Base-by-base conservation (phyloP, 2,329 filamentous ascomycete genomes). In the Neofusicoccum cordaticola region DNA sequence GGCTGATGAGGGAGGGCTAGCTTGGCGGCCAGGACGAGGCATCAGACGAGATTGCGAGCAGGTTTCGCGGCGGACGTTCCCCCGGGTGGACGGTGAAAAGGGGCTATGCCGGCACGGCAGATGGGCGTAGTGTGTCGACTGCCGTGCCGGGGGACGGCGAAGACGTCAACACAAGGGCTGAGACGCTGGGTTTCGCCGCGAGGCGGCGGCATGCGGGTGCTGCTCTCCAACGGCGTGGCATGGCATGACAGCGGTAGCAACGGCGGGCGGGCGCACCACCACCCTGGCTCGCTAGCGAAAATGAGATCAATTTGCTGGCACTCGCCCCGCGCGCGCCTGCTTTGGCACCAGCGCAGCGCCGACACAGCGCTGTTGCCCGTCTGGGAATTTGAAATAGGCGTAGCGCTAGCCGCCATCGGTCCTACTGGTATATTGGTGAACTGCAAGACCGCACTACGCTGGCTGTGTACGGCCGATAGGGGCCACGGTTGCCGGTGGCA, bases 1-100 rank as follows among this genome's bases (percentile, higher is more conserved):
- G 83, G 69, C 82, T 91, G 71, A 88, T 93, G 69, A 84, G 86
- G 80, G 39, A 62, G 58, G 89, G 88, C 79, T 82, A 77, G 51
- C 41, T 60, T 42, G 19, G 53, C 8, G 11, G 53, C 39, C 48
- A 44, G 22, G 53, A 12, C 53, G 42, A 37, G 17, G 42, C 27
- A 31, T 11, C 56, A 60, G 42, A 60, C 39, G 56, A 60, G 56
- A 60, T 60, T 60, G 56, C 56, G 31, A 60, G 56, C 56, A 45
- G 27, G 56, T 9, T 37, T 60, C 47, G 47, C 19, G 41, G 41
- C 56, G 56, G 41, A 47, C 41, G 27, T 58, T 37, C 41, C 41
- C 35, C 27, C 56, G 19, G 56, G 56, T 37, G 41, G 42, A 35
- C 42, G 42, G 52, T 9, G 56, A 37, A 60, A 60, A 47, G 42